Conservation (phyloP, 192 early-diverging fungal species). For the Funneliformis geosporum region DNA sequence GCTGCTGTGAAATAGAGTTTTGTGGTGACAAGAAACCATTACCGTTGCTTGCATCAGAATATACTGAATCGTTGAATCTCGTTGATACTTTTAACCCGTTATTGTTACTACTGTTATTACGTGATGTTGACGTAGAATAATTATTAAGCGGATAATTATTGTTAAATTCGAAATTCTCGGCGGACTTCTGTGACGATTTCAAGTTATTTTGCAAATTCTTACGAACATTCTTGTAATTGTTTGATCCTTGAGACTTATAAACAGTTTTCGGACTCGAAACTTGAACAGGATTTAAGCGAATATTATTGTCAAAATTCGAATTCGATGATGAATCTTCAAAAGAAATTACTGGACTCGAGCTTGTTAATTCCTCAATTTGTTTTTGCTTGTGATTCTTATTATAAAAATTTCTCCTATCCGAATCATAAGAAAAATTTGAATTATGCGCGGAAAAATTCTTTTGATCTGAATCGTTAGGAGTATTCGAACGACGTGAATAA, state of each 20-base stretch:
- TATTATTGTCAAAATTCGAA: not conserved
- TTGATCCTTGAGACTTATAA: not conserved
- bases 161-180: not conserved
- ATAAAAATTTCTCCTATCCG: no score
- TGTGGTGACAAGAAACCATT: no score
- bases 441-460: no score
- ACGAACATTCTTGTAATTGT: not conserved
- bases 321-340: not conserved
- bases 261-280: not conserved
- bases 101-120: not conserved
- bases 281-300: not conserved
- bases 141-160: not conserved
- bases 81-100: no score
- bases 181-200: not conserved
- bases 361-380: no score
- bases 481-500: no score
- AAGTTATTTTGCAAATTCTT: no score
- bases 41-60: no score
- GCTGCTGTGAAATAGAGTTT: not conserved
- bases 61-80: not conserved
- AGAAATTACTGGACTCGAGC: no score
- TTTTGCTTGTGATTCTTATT: no score
- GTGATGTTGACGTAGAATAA: not conserved
- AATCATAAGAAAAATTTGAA: no score
- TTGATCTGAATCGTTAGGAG: not conserved